Percentiles rank a stretch among this genome's conserved stretches.
Evolutionary conservation across 768 basidiomycete genomes (phyloP).

Genomic region (Nidula microcarpa): DNA sequence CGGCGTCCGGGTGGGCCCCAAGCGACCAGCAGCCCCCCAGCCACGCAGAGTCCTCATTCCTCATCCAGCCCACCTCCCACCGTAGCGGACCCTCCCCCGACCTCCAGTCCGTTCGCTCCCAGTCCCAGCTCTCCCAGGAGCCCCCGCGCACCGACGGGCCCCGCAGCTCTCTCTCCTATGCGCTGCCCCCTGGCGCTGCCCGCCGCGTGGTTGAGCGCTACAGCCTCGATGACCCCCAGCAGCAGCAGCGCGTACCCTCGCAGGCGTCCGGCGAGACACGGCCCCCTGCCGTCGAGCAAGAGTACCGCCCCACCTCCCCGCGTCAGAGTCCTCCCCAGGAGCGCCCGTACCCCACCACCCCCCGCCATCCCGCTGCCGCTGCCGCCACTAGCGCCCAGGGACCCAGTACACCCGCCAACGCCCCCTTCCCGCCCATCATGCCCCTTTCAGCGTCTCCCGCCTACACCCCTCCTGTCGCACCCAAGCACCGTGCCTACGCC

Average conservation of each 20-base stretch:
- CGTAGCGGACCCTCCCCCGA: conserved; percentile 7
- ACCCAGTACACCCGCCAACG: conserved; percentile 20
- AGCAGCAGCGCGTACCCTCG: conserved; percentile 20
- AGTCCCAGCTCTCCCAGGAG: conserved; percentile 11
- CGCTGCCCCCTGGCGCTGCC: conserved; percentile 36
- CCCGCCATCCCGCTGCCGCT: conserved; percentile 46
- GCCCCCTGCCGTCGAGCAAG: conserved; percentile 22
- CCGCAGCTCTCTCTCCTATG: conserved; percentile 39
- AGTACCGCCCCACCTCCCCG: conserved; percentile 15
- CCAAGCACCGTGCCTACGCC: conserved; percentile 62
- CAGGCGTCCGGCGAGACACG: conserved; percentile 31
- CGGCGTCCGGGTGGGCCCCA: conserved; percentile 1
- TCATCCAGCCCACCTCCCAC: not conserved
- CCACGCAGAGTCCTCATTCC: conserved; percentile 1
- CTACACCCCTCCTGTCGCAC: conserved; percentile 63
- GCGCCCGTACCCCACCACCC: conserved; percentile 26
- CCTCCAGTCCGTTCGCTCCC: conserved; percentile 12
- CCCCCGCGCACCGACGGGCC: conserved; percentile 32
- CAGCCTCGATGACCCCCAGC: conserved; percentile 41
- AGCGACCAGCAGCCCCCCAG: conserved; percentile 4
- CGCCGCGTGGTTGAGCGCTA: conserved; percentile 50
- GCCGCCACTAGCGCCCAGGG: conserved; percentile 24
- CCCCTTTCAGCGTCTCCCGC: conserved; percentile 56
- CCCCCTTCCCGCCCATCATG: conserved; percentile 42
- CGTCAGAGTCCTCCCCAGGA: conserved; percentile 14